phyloP scores from a whole-genome alignment of 345 rosid species.

The Eucalyptus caleyi region DNA sequence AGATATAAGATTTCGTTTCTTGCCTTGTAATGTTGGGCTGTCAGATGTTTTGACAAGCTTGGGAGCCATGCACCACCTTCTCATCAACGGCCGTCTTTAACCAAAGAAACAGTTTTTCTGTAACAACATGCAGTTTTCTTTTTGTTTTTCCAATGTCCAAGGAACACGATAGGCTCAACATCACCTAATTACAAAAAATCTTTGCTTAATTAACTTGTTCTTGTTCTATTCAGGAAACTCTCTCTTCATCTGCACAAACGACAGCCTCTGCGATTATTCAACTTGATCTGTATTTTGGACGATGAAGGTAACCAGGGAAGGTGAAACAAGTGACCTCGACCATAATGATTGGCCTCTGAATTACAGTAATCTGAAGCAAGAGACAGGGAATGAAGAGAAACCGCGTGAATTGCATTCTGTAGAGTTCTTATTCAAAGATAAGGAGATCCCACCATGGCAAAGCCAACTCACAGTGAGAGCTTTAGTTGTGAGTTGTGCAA shows the following conservation, averaged over 20 bases:
- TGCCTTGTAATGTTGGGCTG: not conserved
- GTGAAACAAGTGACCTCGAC: not conserved
- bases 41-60: not conserved
- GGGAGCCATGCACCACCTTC: not conserved
- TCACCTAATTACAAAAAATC: not conserved
- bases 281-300: not conserved
- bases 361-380: not conserved
- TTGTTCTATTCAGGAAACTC: not conserved
- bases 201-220: not conserved
- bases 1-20: not conserved
- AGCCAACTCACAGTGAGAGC: not conserved
- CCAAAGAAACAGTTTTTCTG: not conserved
- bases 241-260: not conserved
- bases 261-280: not conserved
- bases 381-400: not conserved
- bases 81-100: not conserved
- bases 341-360: not conserved
- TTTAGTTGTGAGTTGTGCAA: not conserved
- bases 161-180: not conserved
- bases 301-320: not conserved
- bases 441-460: not conserved
- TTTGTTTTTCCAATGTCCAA: not conserved
- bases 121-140: not conserved
- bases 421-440: not conserved
- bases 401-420: not conserved